Base-by-base conservation (phyloP, 2,329 filamentous ascomycete genomes). In the Colletotrichum theobromicola region DNA sequence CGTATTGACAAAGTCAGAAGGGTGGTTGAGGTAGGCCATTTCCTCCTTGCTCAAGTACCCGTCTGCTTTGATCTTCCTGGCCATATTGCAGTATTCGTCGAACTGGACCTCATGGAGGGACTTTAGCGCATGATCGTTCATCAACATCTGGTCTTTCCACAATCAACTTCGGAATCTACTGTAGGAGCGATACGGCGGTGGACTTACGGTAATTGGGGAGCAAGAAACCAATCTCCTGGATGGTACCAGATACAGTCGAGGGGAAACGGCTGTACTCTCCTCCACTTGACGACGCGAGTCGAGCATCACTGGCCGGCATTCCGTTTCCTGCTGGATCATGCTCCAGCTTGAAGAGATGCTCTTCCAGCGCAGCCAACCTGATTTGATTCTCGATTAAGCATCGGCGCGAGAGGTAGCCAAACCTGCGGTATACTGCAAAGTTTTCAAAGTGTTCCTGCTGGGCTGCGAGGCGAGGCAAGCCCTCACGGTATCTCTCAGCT, bases 381-480 rank as follows among this genome's bases (percentile, higher is more conserved):
- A n/a, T 30, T 32, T 58, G 15, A 15, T 7, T 4, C 18, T 42
- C 50, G 0, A 60, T 12, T 2, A 67, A 9, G 9, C 30, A 58
- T 5, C 65, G n/a, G 15, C 26, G 1, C 1, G 35, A 26, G 7
- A 67, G 13, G 9, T 60, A 67, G 3, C 65, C 65, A 21, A 67
- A 67, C 30, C 28, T 67, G 15, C 65, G 65, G n/a, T 60, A 13
- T 13, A 42, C 28, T 18, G 50, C 7, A 16, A 16, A 9, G 35
- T 67, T 67, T 3, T 13, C 21, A 13, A 9, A 67, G 21, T 26
- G 9, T 4, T 21, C 55, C 8, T 67, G 50, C 1, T 30, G 30
- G 15, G 65, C 65, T 21, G 65, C 65, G 2, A 67, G 12, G 4
- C 65, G 65, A 18, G 65, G 30, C 9, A 30, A 60, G 12, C 65